A percentile compares a stretch with the other conserved stretches of the same genome.
Conservation (phyloP, 192 early-diverging fungal species). For the Backusella westeae region DNA sequence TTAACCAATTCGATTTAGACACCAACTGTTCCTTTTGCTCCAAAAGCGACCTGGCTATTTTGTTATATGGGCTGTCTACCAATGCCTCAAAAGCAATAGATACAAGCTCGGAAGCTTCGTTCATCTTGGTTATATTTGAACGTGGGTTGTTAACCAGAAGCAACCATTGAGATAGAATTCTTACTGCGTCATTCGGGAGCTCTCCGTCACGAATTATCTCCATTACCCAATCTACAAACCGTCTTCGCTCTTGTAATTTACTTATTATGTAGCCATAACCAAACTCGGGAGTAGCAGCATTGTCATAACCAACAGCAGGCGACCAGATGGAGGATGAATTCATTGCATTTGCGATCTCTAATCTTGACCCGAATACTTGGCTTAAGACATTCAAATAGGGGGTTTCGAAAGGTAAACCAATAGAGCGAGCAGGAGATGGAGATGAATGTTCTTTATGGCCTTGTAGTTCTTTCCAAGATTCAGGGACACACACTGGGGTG, state of each 20-base stretch:
- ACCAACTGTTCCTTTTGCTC: constrained; percentile 43
- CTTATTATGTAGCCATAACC: constrained; percentile 76
- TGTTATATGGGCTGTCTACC: not conserved
- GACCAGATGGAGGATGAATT: constrained; percentile 68
- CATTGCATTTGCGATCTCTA: constrained; percentile 76
- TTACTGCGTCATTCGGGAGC: constrained; percentile 45
- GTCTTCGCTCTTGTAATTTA: constrained; percentile 63
- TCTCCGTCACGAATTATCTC: constrained; percentile 50
- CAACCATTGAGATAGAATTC: constrained; percentile 61
- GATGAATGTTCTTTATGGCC: not conserved
- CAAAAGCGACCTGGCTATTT: constrained; percentile 18
- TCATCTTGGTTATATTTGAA: constrained; percentile 7
- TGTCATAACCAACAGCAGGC: constrained; percentile 41
- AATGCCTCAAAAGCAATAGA: not conserved
- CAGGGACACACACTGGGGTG: not conserved
- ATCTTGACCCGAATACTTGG: constrained; percentile 71
- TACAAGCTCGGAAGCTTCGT: constrained; percentile 14
- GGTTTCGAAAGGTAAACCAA: constrained; percentile 21
- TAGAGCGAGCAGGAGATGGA: not conserved
- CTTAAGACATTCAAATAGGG: constrained; percentile 66
- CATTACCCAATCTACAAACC: constrained; percentile 59
- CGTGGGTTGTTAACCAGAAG: constrained; percentile 39
- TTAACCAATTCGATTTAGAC: constrained; percentile 77
- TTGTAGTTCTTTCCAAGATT: not conserved
- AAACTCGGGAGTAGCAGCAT: constrained; percentile 71